Conservation (phyloP, 306 rosid species). For the Cicer judaicum region DNA sequence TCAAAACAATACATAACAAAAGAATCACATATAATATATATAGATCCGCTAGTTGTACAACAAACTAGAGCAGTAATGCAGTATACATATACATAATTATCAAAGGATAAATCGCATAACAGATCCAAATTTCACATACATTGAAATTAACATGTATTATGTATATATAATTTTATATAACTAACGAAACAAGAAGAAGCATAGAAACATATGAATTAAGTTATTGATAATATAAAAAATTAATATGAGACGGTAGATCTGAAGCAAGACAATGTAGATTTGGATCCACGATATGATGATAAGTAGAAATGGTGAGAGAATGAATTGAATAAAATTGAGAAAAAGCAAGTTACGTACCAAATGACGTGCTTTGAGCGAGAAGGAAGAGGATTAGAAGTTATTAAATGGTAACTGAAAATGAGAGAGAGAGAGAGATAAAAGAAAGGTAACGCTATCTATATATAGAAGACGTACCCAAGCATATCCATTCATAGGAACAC, state of each 20-base stretch:
- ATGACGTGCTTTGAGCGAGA: background rate
- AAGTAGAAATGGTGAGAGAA: background rate
- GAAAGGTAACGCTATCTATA: background rate
- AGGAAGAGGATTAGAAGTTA: slow-evolving; percentile 1
- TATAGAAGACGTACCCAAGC: slow-evolving; percentile 6
- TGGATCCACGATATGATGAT: slow-evolving; percentile 39
- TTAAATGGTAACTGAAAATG: slow-evolving; percentile 9
- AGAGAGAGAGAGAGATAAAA: slow-evolving; percentile 21
- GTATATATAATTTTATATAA: background rate
- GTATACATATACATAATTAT: background rate
- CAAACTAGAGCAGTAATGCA: background rate
- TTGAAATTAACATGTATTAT: background rate
- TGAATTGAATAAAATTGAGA: background rate
- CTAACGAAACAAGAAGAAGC: background rate
- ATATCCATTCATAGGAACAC: slow-evolving; percentile 30
- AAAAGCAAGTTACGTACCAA: slow-evolving; percentile 37
- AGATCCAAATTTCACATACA: slow-evolving; percentile 20
- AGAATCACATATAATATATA: background rate
- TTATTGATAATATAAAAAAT: background rate
- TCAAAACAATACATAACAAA: background rate
- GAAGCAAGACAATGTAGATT: slow-evolving; percentile 25
- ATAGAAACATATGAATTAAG: background rate
- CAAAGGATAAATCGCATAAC: background rate
- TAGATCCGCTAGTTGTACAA: slow-evolving; percentile 29
- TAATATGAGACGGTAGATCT: slow-evolving; percentile 24